phyloP scores from a whole-genome alignment of 768 basidiomycete genomes.

The Mycena haematopus region DNA sequence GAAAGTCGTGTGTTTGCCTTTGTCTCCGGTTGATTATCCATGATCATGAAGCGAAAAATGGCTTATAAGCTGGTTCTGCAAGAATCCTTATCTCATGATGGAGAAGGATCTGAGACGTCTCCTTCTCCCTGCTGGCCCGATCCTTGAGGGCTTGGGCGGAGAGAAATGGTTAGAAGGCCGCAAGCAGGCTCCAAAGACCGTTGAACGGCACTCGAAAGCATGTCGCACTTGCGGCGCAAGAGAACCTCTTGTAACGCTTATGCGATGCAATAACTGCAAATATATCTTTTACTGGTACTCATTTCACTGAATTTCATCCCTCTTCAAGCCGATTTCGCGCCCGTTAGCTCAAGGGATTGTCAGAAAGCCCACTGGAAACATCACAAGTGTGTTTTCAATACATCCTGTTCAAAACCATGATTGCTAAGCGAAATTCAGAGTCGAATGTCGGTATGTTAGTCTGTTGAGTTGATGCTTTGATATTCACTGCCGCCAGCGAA shows the following conservation, averaged over 20 bases:
- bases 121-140: slow-evolving; percentile 21
- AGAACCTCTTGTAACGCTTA: slow-evolving; percentile 30
- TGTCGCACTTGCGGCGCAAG: slow-evolving; percentile 30
- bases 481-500: slow-evolving; percentile 13
- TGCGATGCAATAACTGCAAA: slow-evolving; percentile 32
- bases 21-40: background rate
- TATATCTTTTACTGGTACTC: slow-evolving; percentile 35
- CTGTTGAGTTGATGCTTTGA: background rate
- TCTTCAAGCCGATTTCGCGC: background rate
- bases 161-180: slow-evolving; percentile 29
- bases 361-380: slow-evolving; percentile 32
- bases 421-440: background rate
- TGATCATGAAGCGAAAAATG: slow-evolving; percentile 21
- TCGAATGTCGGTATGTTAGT: slow-evolving; percentile 18
- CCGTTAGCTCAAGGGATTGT: slow-evolving; percentile 34
- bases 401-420: background rate
- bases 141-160: slow-evolving; percentile 31
- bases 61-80: slow-evolving; percentile 31
- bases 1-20: background rate
- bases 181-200: slow-evolving; percentile 24
- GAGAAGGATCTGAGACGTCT: slow-evolving; percentile 6
- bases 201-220: slow-evolving; percentile 25
- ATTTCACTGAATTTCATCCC: background rate
- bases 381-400: slow-evolving; percentile 32
- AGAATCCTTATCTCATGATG: slow-evolving; percentile 27